Base-by-base conservation (phyloP, 2,329 filamentous ascomycete species). In the Cytospora piceae region DNA sequence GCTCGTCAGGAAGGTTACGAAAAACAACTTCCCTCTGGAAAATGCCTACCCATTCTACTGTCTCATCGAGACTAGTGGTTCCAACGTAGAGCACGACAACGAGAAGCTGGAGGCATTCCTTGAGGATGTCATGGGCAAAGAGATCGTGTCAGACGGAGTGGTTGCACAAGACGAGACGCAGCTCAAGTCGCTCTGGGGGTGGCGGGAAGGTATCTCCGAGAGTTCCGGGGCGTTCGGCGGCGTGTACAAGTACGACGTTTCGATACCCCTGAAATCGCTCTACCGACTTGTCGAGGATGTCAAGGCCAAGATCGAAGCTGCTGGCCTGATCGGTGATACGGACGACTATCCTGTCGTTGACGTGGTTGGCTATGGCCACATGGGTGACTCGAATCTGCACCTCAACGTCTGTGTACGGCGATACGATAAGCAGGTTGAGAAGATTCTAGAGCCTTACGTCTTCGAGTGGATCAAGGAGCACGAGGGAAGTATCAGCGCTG, bases 181-280 rank as follows among this genome's bases (percentile, higher is more conserved):
- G 78, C 85, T 91, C 70, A 87, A 87, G 74, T 84, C 90, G 4
- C 84, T 99, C 60, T 99, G 95, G 95, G 84, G 87, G 66, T 98
- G 94, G 88, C 88, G 95, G 69, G 95, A 99, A 81, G 93, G 93
- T 71, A 92, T 99, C 71, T 90, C 94, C 0, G 95, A 99, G 80
- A 89, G 90, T 55, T 82, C 96, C 31, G 92, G 92, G 68, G 93
- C 97, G 77, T 93, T 91, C 79, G 96, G 95, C 66, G 95, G 94
- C 54, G 94, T 95, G 11, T 99, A 99, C 85, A 99, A 99, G 81
- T 99, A 99, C 77, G 95, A 99, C 74, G 84, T 99, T 37, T 98
- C 95, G 8, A 97, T 99, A 70, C 95, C 95, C 1, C 84, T 99
- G 32, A 79, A 86, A 15, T 90, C 97, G 71, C 87, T 99, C 73